These are phyloP conservation scores for Dryas octopetala DNA, from an alignment of 306 rosid genomes.

Conservation along the genomic window DNA sequence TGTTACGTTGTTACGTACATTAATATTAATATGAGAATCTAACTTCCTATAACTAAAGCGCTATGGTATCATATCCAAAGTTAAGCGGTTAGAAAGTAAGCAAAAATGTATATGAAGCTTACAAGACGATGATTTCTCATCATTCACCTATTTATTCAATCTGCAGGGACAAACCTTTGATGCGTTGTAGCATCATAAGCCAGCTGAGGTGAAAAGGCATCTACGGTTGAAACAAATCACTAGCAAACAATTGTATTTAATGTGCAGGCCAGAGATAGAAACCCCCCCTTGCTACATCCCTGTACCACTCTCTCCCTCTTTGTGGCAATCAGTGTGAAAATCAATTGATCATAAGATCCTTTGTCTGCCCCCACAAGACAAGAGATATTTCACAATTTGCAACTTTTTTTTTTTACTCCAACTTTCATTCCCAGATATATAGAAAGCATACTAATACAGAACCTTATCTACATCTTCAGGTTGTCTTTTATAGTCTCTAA, in stretches of 20 bases:
- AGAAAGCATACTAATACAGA: neutral
- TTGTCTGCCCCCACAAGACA: constrained; percentile 31
- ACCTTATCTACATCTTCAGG: neutral
- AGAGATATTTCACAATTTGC: constrained; percentile 19
- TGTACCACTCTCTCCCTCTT: constrained; percentile 5
- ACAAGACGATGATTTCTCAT: too few species aligned
- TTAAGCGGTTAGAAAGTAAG: too few species aligned
- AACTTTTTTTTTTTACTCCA: constrained; percentile 6
- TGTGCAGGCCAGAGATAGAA: constrained; percentile 15
- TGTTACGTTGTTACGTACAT: too few species aligned
- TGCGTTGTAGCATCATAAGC: constrained; percentile 5
- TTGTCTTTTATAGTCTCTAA: neutral
- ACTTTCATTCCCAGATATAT: constrained; percentile 14
- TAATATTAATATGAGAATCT: too few species aligned
- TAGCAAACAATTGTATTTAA: constrained; percentile 29
- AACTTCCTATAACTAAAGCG: too few species aligned
- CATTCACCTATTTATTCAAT: neutral
- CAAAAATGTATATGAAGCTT: too few species aligned
- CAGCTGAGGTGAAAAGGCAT: constrained; percentile 20
- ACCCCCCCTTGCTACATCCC: neutral
- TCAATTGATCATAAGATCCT: constrained; percentile 20
- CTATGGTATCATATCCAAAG: too few species aligned
- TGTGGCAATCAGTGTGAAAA: constrained; percentile 21
- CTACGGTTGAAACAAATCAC: constrained; percentile 25
- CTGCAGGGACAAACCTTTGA: constrained; percentile 3